Base-by-base conservation (phyloP, 2,329 filamentous ascomycete species). In the Periglandula ipomoeae region DNA sequence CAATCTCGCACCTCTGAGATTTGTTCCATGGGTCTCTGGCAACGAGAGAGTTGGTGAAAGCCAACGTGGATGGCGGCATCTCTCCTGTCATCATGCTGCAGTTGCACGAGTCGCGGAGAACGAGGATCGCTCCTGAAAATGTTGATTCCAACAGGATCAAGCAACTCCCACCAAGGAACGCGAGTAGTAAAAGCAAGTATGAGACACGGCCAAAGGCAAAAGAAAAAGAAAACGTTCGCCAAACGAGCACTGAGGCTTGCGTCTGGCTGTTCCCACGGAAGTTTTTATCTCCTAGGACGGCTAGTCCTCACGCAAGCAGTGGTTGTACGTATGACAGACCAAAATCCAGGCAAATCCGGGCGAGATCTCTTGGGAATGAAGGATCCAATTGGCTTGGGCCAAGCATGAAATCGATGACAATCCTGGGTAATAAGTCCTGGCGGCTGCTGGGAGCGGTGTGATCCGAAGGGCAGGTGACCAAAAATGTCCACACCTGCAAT, bases 21-120 rank as follows among this genome's bases (percentile, higher is more conserved):
- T 71, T 61, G 55, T 70, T 69, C 75, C 75, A 78, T 50, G 72
- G 68, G 56, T 72, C 68, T 62, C 68, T 70, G 52, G 71, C 64
- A 62, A 69, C 67, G 58, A 65, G 64, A 55, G 72, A 60, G 53
- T 63, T 66, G 60, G 68, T 70, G 63, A 75, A 76, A 53, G 68
- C 65, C 66, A 71, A 67, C 47, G 74, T 70, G 58, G 70, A 66
- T 55, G 72, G 70, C 40, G 70, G 66, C 71, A 74, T 72, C 53
- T 68, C 63, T 59, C 63, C 61, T 51, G 61, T 61, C 58, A 63
- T 64, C 65, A 67, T 65, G 57, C 58, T 62, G 48, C 30, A n/a
- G 24, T 11, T 27, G 15, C 23, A 35, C 44, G 20, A 41, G 15
- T 32, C 26, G 15, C 19, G 22, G 43, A 42, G 11, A 37, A 10